These are phyloP conservation scores for Aquilaria yunnanensis DNA, from an alignment of 345 rosid genomes.

Conservation along the genomic window DNA sequence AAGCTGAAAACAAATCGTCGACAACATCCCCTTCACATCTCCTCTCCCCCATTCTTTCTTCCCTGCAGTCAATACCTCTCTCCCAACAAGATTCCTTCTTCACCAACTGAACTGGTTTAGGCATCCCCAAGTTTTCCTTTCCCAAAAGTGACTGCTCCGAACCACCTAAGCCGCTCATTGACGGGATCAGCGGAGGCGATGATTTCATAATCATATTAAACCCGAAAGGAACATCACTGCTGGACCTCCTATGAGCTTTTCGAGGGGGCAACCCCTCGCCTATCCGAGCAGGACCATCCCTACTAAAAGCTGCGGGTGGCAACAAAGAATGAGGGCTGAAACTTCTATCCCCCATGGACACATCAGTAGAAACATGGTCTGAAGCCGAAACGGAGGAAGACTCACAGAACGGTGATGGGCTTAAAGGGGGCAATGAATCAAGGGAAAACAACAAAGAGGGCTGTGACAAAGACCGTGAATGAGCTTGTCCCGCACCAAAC, in stretches of 20 bases:
- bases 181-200: slow-evolving; percentile 54
- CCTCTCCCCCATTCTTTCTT: slow-evolving; percentile 69
- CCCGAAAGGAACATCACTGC: slow-evolving; percentile 82
- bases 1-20: slow-evolving; percentile 90
- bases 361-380: slow-evolving; percentile 46
- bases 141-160: slow-evolving; percentile 43
- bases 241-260: slow-evolving; percentile 81
- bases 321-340: slow-evolving; percentile 41
- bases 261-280: slow-evolving; percentile 77
- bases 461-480: slow-evolving; percentile 82
- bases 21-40: slow-evolving; percentile 72
- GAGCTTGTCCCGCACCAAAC: slow-evolving; percentile 43
- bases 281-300: slow-evolving; percentile 33
- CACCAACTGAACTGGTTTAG: slow-evolving; percentile 37
- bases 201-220: slow-evolving; percentile 47
- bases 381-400: slow-evolving; percentile 27
- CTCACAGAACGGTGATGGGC: slow-evolving; percentile 65
- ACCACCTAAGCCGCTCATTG: slow-evolving; percentile 30
- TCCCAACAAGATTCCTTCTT: slow-evolving; percentile 55
- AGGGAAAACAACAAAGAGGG: slow-evolving; percentile 73
- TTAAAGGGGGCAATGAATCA: slow-evolving; percentile 73
- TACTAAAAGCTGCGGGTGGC: slow-evolving; percentile 64
- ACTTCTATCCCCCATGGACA: slow-evolving; percentile 64
- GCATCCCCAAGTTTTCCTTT: slow-evolving; percentile 27
- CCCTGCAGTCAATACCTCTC: slow-evolving; percentile 30